phyloP scores from a whole-genome alignment of 345 rosid genomes.

The Excoecaria agallocha region DNA sequence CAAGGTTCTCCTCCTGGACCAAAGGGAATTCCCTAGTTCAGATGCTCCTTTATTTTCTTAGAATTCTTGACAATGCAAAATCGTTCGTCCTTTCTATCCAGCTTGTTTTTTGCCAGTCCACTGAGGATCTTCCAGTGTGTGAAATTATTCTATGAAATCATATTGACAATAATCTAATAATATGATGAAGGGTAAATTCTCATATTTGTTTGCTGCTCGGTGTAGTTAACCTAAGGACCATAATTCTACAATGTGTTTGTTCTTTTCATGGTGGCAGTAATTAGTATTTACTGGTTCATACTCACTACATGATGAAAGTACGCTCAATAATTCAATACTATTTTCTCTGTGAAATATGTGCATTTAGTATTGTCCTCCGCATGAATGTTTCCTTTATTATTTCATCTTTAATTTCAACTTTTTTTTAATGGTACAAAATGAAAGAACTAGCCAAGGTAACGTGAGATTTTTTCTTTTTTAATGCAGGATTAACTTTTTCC shows the following conservation, averaged over 20 bases:
- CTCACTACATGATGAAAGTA: neutral
- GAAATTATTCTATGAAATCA: neutral
- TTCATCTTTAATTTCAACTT: neutral
- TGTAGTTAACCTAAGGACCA: neutral
- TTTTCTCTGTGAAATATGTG: neutral
- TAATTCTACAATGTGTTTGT: neutral
- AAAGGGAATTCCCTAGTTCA: neutral
- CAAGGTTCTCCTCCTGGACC: neutral
- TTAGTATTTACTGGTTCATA: neutral
- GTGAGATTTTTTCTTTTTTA: neutral
- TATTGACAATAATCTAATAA: neutral
- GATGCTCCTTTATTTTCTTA: neutral
- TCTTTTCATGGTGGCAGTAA: neutral
- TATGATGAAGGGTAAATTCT: neutral
- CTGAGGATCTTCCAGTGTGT: neutral
- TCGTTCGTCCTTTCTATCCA: neutral
- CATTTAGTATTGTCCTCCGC: neutral
- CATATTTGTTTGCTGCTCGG: too few relatives aligned
- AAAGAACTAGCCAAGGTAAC: neutral
- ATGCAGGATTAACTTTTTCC: slow-evolving; percentile 73
- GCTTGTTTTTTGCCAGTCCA: neutral
- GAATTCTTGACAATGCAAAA: neutral
- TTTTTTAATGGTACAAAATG: neutral
- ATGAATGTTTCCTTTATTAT: neutral
- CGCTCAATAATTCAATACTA: neutral